Evolutionary conservation across 306 rosid species (phyloP), one percentile per base, ranked within the genome.

Genomic region (Gastrolobium villosum): DNA sequence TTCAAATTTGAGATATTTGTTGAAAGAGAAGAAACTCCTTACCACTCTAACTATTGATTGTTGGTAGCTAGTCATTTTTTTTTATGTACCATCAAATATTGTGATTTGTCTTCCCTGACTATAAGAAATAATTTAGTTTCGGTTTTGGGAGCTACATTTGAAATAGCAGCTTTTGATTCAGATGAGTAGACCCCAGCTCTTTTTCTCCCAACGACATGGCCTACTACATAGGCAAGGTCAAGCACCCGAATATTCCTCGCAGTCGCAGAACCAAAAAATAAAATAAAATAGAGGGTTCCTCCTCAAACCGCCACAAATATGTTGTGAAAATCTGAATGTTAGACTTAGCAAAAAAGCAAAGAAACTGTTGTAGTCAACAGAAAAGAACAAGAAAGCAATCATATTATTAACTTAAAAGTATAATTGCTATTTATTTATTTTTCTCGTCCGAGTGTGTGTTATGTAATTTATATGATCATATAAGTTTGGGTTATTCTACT

Each of bases 81-180:
- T 20, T 20, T 46, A 11, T 44, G 69, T 55, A 65, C 74, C 43
- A 63, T 70, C 10, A 15, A 61, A 68, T 69, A 15, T 10, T 15
- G 10, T 52, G 39, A 79, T 64, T 44, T 65, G 69, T 55, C 56
- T 30, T 52, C 57, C 66, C 56, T 37, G 40, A 49, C 56, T 59
- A 40, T 57, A 55, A 53, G 53, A 72, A 37, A 44, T 50, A 71
- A 52, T 64, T 6, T 31, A 41, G 26, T 74, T 55, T 46, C 39
- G 54, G 32, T 40, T 72, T 60, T 31, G 28, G 44, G 79, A 74
- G 55, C 31, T 55, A 13, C 39, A 56, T 6, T 49, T 40, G 15
- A 73, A 49, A 69, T 40, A 20, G 72, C 61, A 59, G 67, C 73
- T 59, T 68, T 81, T 68, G 48, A 76, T 75, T 49, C 20, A 30